phyloP scores from a whole-genome alignment of 139 green algal species.

The Chlamydomonas sphaeroides region DNA sequence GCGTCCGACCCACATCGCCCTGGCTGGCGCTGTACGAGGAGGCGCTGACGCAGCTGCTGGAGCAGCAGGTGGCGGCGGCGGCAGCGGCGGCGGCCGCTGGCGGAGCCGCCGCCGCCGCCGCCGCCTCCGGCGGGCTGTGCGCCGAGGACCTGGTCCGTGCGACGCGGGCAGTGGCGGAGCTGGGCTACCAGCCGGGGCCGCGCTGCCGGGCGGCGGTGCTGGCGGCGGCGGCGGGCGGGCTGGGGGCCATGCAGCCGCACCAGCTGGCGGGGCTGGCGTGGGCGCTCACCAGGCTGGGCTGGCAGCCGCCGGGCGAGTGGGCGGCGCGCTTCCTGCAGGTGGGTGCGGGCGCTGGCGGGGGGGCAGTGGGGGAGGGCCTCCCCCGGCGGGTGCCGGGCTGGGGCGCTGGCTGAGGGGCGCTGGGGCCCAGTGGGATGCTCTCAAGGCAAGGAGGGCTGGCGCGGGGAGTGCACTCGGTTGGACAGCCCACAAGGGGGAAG shows the following conservation, averaged over 20 bases:
- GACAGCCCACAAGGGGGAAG: too few species aligned
- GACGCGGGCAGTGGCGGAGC: neutral
- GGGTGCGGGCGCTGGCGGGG: neutral
- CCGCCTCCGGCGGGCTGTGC: neutral
- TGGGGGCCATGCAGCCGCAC: slow-evolving; percentile 18
- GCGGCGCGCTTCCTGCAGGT: neutral
- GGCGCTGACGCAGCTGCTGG: neutral
- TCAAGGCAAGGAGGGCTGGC: too few species aligned
- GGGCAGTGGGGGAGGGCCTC: too few species aligned
- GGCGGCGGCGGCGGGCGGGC: neutral
- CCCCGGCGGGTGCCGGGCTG: too few species aligned
- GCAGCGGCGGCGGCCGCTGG: neutral
- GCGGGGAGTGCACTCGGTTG: too few species aligned
- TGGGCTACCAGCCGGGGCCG: slow-evolving; percentile 17
- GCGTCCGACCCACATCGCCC: slow-evolving; percentile 14
- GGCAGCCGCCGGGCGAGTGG: neutral
- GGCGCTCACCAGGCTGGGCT: slow-evolving; percentile 2
- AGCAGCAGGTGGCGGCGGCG: neutral
- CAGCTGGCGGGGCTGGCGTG: slow-evolving; percentile 27
- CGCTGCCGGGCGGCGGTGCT: slow-evolving; percentile 18
- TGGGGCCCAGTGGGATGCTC: too few species aligned
- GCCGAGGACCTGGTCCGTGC: slow-evolving; percentile 12
- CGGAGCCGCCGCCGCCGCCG: too few species aligned
- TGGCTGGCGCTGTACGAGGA: slow-evolving; percentile 28
- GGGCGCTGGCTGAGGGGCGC: too few species aligned